Percentiles rank a stretch among this genome's conserved stretches.
These are phyloP conservation scores for Aureobasidium sp. DNA, from an alignment of 2,329 filamentous ascomycete species.

Conservation along the genomic window DNA sequence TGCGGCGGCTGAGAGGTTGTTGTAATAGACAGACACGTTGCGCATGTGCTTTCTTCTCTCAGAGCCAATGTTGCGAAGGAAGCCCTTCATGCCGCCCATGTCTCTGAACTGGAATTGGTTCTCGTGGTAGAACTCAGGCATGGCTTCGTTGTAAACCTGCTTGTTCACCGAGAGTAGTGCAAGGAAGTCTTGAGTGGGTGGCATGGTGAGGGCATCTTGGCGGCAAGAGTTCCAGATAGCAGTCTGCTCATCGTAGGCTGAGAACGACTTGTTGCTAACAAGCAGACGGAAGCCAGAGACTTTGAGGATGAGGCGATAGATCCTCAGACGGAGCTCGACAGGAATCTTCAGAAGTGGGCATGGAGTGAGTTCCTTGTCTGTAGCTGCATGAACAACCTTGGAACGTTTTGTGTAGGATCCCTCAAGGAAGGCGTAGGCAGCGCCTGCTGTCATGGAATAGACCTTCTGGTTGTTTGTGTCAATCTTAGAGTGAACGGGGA, in stretches of 20 bases:
- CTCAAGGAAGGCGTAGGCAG: background rate
- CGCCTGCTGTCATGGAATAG: background rate
- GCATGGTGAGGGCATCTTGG: background rate
- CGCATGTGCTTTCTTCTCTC: background rate
- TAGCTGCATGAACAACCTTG: background rate
- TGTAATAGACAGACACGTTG: background rate
- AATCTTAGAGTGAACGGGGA: background rate
- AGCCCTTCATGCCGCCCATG: background rate
- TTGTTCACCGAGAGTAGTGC: constrained; percentile 18
- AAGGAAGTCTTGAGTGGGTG: background rate
- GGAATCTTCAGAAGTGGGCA: background rate
- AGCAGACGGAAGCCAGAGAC: background rate
- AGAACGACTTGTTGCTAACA: background rate
- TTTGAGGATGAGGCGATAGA: background rate
- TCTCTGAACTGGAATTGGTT: constrained; percentile 15
- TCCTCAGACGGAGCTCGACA: background rate
- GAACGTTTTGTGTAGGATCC: background rate
- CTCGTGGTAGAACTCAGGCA: constrained; percentile 15
- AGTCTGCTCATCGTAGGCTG: background rate
- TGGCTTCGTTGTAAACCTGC: constrained; percentile 17
- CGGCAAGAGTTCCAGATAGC: background rate
- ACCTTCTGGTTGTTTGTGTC: background rate
- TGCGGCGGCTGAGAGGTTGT: background rate
- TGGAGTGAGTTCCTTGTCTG: background rate
- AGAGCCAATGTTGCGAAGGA: background rate